Evolutionary conservation across 768 basidiomycete genomes (phyloP), one percentile per base, ranked within the genome.

Genomic region (Suillus placidus): DNA sequence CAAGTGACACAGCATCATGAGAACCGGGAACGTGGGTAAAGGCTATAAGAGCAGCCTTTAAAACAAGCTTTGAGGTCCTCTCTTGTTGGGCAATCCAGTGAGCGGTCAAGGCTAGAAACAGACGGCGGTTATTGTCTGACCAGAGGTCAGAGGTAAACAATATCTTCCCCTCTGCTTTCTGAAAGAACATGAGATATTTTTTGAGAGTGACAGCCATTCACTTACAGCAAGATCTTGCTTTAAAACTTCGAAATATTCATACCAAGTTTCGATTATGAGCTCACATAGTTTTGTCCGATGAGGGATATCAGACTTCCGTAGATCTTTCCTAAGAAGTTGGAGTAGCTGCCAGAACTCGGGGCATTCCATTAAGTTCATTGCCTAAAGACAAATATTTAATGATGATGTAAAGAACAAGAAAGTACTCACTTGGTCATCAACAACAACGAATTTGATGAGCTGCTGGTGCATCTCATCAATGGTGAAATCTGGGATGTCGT

Each of bases 101-200:
- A 1, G 70, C 73, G 0, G 77, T 78, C 1, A 81, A 61, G 0
- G 74, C 79, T 61, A 81, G 69, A 60, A 69, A 78, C 20, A 73
- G 20, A 76, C 71, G 40, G 7, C 3, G 20, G 3, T 71, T 68
- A 0, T 63, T 60, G 34, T 75, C 67, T n/a, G 64, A 71, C 80
- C 80, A 81, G 3, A 80, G 66, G 55, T 81, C 79, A 18, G 67
- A 68, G 2, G 78, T 82, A 30, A 74, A 74, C 0, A 73, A 64
- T 6, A 64, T 64, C 7, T 60, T 55, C 2, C 64, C 64, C 4
- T 49, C 20, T 30, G 64, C 63, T 20, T 18, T 38, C 64, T 64
- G 16, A 45, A 43, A 23, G n/a, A 45, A 23, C 2, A 3, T 57
- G 1, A 51, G 52, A 56, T 51, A 20, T 8, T 16, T 32, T n/a